Evolutionary conservation across 2,329 filamentous ascomycete genomes (phyloP), one percentile per base, ranked within the genome.

Genomic region (Fusarium gaditjirri): DNA sequence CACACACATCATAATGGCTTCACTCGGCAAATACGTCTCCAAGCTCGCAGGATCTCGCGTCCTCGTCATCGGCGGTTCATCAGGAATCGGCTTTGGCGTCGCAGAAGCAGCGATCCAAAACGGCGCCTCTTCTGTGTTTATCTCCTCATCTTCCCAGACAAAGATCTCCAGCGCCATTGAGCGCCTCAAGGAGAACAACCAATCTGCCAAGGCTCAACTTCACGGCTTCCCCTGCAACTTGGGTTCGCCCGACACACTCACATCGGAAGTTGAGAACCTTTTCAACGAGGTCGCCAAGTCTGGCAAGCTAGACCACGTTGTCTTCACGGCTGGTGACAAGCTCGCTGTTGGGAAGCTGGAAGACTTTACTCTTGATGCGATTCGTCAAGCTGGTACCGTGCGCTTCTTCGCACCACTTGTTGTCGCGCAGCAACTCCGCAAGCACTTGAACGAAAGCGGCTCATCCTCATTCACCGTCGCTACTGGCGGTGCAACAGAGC

Each of bases 51-150:
- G 72, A 19, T 70, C 64, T 7, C 72, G 72, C n/a, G 70, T 76
- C 10, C 71, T 76, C 3, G 57, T 76, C 62, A 75, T 76, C 21
- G 74, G 73, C 12, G 74, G 73, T 17, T 66, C 71, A 25, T 70
- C 71, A 21, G 73, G 73, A 23, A 72, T 75, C 17, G 73, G 73
- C 13, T 75, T 74, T 3, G 73, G 68, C 11, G 73, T 75, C 21
- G 73, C 73, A 19, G 73, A 75, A 47, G 68, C 61, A 10, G 71
- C 65, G 2, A 41, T 75, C 8, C 58, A 72, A 0, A 64, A 74
- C 41, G 73, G 73, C 6, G 73, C 73, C 0, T 49, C 68, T 0
- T 64, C 69, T 7, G 59, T 71, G 10, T 74, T 74, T 14, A 70
- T 75, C 25, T 72, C 73, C 0, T 75, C 73, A 1, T 71, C 56